Percentiles rank a stretch among this genome's conserved stretches.
phyloP scores from a whole-genome alignment of 2,329 filamentous ascomycete genomes.

The Botryotinia convoluta region DNA sequence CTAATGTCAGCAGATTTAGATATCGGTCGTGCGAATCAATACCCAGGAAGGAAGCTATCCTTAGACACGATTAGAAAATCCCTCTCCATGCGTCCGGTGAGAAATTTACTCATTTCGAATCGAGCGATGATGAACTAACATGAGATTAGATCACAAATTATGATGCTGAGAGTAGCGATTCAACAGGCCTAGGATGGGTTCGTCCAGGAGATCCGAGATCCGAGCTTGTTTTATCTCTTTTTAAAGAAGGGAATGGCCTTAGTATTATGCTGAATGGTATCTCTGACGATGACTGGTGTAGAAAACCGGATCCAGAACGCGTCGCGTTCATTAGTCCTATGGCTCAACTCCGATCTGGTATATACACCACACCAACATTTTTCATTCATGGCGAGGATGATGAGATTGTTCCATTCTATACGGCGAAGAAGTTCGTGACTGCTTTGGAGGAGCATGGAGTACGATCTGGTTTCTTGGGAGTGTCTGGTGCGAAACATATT shows the following conservation, averaged over 20 bases:
- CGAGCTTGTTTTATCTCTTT: conserved; percentile 12
- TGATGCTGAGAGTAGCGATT: neutral
- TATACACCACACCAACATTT: conserved; percentile 3
- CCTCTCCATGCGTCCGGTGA: neutral
- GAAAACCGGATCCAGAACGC: neutral
- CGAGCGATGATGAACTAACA: neutral
- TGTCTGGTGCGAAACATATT: neutral
- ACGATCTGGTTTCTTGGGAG: neutral
- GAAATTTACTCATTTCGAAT: neutral
- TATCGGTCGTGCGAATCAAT: neutral
- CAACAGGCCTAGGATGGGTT: conserved; percentile 9
- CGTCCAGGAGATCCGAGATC: conserved; percentile 12
- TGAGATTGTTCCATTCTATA: neutral
- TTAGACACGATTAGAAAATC: neutral
- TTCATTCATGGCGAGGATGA: conserved; percentile 13
- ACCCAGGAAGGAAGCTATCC: neutral
- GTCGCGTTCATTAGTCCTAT: neutral
- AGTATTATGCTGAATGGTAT: conserved; percentile 6
- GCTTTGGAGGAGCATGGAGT: neutral
- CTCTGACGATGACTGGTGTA: neutral
- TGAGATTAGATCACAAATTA: conserved; percentile 7
- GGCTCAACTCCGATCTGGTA: conserved; percentile 7
- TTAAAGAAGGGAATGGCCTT: neutral
- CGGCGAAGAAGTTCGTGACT: neutral
- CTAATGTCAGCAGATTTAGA: neutral